Percentiles rank a stretch among this genome's conserved stretches.
Evolutionary conservation across 208 protist species (phyloP).

Genomic region (Zelonia costaricensis): DNA sequence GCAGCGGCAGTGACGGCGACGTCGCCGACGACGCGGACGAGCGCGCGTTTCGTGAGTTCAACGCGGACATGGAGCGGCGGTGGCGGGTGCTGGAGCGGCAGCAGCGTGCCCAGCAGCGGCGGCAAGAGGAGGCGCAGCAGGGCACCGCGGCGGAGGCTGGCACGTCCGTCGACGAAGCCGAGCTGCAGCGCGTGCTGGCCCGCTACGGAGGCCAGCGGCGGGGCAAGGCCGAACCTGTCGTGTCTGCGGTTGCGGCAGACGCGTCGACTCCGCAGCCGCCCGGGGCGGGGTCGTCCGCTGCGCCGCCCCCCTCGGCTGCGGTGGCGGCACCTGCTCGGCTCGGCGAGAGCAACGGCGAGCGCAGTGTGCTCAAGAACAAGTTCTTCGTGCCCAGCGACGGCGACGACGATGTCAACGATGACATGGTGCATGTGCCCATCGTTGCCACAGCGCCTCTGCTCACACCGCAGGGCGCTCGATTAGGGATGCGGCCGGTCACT

Average conservation of each 20-base stretch:
- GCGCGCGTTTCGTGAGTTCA: slow-evolving; percentile 21
- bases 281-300: background rate
- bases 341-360: background rate
- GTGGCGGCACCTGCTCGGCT: background rate
- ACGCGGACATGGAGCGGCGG: slow-evolving; percentile 28
- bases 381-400: slow-evolving; percentile 9
- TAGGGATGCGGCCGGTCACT: background rate
- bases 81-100: slow-evolving; percentile 29
- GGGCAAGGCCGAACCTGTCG: background rate
- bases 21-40: slow-evolving; percentile 27
- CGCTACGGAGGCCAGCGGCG: slow-evolving; percentile 28
- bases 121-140: slow-evolving; percentile 12
- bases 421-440: background rate
- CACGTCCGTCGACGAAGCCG: slow-evolving; percentile 1
- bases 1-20: background rate
- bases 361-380: slow-evolving; percentile 9
- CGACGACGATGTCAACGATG: background rate
- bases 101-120: slow-evolving; percentile 24
- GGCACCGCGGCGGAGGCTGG: background rate
- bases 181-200: slow-evolving; percentile 21
- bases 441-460: background rate
- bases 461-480: background rate
- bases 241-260: background rate
- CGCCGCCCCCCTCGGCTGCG: background rate
- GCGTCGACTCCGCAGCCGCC: background rate